These are phyloP conservation scores for Paraurostyla sp. DNA, from an alignment of 73 alveolate species.

Conservation along the genomic window DNA sequence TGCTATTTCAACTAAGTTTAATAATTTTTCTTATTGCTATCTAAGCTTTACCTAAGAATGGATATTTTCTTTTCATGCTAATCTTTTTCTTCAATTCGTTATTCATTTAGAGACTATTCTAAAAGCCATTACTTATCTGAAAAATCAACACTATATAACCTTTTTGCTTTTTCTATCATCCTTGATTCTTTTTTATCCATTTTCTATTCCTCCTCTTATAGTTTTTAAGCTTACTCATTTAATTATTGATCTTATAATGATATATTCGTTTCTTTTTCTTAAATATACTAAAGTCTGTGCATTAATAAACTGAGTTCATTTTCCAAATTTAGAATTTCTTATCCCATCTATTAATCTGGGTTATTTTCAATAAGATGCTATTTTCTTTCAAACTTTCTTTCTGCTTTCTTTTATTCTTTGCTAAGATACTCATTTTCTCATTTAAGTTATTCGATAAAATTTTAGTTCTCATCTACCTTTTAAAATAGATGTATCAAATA, in stretches of 20 bases:
- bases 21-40: conserved; percentile 27
- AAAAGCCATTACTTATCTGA: not conserved
- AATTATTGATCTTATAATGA: not conserved
- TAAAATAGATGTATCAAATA: not conserved
- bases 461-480: conserved; percentile 5
- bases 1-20: not conserved
- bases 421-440: not conserved
- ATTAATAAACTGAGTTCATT: not conserved
- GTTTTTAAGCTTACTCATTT: not conserved
- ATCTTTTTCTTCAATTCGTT: not conserved
- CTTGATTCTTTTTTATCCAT: conserved; percentile 22
- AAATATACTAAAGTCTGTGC: not conserved
- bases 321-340: not conserved
- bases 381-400: not conserved
- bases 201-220: not conserved
- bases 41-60: not conserved
- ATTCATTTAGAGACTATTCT: conserved; percentile 18
- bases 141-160: not conserved
- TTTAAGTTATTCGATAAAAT: not conserved
- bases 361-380: not conserved
- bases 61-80: not conserved
- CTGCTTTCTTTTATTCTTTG: not conserved
- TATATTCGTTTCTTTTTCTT: conserved; percentile 1
- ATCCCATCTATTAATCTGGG: not conserved
- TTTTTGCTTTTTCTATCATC: conserved; percentile 24